phyloP scores from a whole-genome alignment of 768 basidiomycete species.

The Lanmaoa rubissima region DNA sequence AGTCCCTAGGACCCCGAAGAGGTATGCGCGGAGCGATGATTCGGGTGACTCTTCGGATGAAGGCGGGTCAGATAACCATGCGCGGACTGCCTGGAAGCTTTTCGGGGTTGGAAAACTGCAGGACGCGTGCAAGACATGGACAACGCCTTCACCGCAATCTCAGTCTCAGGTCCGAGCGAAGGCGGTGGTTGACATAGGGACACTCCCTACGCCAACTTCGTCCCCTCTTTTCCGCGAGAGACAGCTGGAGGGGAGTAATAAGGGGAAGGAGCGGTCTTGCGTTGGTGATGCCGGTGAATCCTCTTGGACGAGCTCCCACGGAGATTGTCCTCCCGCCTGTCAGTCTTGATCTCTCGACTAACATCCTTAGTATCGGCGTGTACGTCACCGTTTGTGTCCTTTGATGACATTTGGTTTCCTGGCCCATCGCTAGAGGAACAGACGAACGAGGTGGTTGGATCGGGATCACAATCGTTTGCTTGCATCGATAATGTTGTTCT shows the following conservation, averaged over 20 bases:
- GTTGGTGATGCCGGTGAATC: background rate
- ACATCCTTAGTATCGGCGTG: conserved; percentile 3
- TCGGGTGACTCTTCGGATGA: conserved; percentile 45
- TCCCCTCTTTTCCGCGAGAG: conserved; percentile 14
- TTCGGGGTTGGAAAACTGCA: conserved; percentile 44
- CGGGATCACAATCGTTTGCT: conserved; percentile 12
- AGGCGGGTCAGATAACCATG: conserved; percentile 48
- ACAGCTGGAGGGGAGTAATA: background rate
- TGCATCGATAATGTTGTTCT: conserved; percentile 17
- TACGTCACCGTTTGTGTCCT: conserved; percentile 18
- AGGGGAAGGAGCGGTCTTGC: conserved; percentile 4
- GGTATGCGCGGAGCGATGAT: conserved; percentile 32
- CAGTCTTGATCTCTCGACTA: background rate
- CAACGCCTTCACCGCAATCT: conserved; percentile 15
- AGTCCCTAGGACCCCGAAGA: background rate
- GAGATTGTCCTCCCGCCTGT: background rate
- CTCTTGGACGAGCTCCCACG: background rate
- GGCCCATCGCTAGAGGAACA: background rate
- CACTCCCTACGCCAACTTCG: conserved; percentile 26
- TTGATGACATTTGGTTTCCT: background rate
- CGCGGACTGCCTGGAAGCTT: conserved; percentile 52
- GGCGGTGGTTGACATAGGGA: background rate
- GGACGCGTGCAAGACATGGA: conserved; percentile 13
- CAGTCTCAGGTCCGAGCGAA: background rate
- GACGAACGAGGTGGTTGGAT: background rate